Evolutionary conservation across 345 rosid genomes (phyloP), one percentile per base, ranked within the genome.

Genomic region (Tarenaya hassleriana): DNA sequence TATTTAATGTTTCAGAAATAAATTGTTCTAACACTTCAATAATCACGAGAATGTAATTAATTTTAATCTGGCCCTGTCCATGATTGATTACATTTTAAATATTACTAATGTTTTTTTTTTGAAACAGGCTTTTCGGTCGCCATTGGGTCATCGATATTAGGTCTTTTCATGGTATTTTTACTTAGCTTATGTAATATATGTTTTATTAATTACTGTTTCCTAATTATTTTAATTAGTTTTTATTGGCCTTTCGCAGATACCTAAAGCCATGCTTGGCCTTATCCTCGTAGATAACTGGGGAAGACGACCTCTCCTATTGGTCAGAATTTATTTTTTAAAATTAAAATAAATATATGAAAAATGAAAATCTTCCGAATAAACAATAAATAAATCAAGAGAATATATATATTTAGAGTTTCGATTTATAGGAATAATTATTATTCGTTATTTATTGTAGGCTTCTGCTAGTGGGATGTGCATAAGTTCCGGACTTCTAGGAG

Each of bases 251-350:
- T 13, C 50, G 49, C 63, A 77, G 76, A 62, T 60, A 20, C 81
- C 77, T 8, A 60, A 47, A 34, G 59, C 74, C 6, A 12, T 59
- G 32, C 2, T 65, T 18, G 57, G 58, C 31, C 51, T 81, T 10
- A 5, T 73, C 35, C 58, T 81, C 43, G 74, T 74, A 27, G 88
- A 81, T 49, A 67, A 19, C 48, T 73, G 45, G 33, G 88, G 88
- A 58, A 60, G 88, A 63, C 69, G 82, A 3, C 75, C 73, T 13
- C 81, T 76, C 16, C 63, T 79, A 8, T 14, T 79, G 77, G 84
- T 78, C 39, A 58, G 70, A 51, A 24, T 37, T 37, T 10, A 2
- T 37, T 37, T 37, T 37, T 37, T 8, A 3, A 13, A 37, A 2
- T n/a, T 13, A 24, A 24, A 24, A 2, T 2, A 5, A 24, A n/a